phyloP scores from a whole-genome alignment of 768 basidiomycete genomes.

The Panaeolus cyanescens region DNA sequence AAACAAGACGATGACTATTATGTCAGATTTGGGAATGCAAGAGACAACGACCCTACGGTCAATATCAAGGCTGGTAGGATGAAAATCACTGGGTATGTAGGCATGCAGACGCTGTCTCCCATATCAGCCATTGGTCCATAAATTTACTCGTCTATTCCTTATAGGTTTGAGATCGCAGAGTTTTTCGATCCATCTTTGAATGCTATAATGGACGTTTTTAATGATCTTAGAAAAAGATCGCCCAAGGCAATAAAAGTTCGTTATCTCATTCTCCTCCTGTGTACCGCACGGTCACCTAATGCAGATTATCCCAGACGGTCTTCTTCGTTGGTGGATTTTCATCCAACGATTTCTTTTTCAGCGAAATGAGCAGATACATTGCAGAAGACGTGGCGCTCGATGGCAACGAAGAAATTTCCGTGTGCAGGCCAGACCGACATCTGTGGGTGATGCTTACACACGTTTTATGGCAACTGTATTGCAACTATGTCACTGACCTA shows the following conservation, averaged over 20 bases:
- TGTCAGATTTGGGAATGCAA: constrained; percentile 40
- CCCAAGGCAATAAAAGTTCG: constrained; percentile 29
- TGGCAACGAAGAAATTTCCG: constrained; percentile 26
- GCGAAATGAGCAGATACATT: constrained; percentile 37
- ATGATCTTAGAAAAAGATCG: constrained; percentile 28
- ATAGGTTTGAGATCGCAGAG: constrained; percentile 30
- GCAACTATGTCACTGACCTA: not conserved
- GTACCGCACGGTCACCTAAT: not conserved
- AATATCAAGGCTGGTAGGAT: constrained; percentile 43
- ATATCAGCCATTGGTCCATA: not conserved
- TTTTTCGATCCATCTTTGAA: constrained; percentile 47
- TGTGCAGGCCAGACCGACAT: constrained; percentile 46
- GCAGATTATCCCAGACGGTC: constrained; percentile 28
- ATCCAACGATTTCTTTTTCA: constrained; percentile 50
- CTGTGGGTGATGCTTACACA: constrained; percentile 34
- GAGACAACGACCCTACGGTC: constrained; percentile 36
- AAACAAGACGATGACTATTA: constrained; percentile 32
- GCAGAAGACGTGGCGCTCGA: constrained; percentile 10
- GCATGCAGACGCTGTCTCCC: too few species aligned
- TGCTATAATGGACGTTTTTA: constrained; percentile 37
- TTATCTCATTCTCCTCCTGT: not conserved
- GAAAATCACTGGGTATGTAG: constrained; percentile 31
- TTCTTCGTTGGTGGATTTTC: constrained; percentile 58
- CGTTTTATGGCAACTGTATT: not conserved
- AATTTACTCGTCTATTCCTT: not conserved